A percentile compares a stretch with the other conserved stretches of the same genome.
These are phyloP conservation scores for Pholiota molesta DNA, from an alignment of 768 basidiomycete genomes.

Conservation along the genomic window DNA sequence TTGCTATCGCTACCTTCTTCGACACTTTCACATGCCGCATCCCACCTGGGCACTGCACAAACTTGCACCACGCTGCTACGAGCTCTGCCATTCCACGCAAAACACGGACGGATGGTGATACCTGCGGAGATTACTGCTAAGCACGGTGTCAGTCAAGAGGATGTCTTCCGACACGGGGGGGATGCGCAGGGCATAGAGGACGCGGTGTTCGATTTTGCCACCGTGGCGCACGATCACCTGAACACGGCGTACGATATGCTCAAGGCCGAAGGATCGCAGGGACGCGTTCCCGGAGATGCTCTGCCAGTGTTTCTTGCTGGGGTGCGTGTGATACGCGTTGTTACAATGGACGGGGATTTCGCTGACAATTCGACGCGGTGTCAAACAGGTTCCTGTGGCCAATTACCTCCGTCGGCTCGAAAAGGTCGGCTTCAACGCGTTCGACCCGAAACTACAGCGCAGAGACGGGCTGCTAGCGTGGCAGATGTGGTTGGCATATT, in stretches of 20 bases:
- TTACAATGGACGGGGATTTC: constrained; percentile 19
- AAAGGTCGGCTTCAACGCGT: constrained; percentile 71
- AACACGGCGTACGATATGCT: constrained; percentile 71
- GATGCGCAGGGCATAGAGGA: constrained; percentile 66
- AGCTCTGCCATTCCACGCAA: constrained; percentile 76
- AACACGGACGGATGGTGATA: constrained; percentile 70
- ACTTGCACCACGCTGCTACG: constrained; percentile 73
- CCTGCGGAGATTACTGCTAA: constrained; percentile 83
- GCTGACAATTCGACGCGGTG: constrained; percentile 15
- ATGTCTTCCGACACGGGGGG: constrained; percentile 65
- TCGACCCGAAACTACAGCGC: constrained; percentile 60
- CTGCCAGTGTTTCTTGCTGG: constrained; percentile 75
- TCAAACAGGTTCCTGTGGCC: constrained; percentile 62
- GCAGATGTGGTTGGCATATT: constrained; percentile 57
- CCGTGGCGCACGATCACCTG: constrained; percentile 79
- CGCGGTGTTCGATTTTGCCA: constrained; percentile 84
- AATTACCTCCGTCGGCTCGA: constrained; percentile 70
- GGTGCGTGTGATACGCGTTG: constrained; percentile 48
- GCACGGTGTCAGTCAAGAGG: constrained; percentile 79
- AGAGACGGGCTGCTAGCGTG: constrained; percentile 81
- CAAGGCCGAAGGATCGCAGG: constrained; percentile 48
- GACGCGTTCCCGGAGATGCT: constrained; percentile 55
- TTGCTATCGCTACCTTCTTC: constrained; percentile 58
- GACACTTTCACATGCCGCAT: constrained; percentile 73
- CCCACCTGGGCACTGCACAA: constrained; percentile 79